Evolutionary conservation across 208 protist genomes (phyloP).

Genomic region (Crithidia expoeki): DNA sequence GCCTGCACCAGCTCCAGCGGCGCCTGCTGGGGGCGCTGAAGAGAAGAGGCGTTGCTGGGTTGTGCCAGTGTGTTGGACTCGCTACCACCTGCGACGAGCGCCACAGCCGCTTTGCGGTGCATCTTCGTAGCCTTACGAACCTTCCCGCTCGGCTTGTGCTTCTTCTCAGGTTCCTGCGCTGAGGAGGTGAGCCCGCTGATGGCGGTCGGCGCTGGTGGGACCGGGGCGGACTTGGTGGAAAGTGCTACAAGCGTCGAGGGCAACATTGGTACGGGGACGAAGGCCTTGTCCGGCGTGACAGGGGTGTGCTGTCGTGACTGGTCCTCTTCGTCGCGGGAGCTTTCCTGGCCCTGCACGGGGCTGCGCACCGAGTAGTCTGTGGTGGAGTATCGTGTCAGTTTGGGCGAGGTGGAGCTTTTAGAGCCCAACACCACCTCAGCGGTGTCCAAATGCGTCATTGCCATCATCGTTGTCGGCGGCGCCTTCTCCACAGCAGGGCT

Average conservation of each 20-base stretch:
- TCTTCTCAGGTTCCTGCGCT: slow-evolving; percentile 16
- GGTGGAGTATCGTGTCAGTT: neutral
- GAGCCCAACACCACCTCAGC: neutral
- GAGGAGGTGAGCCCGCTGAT: neutral
- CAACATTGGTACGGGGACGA: neutral
- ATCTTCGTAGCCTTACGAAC: slow-evolving; percentile 13
- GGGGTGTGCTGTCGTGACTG: neutral
- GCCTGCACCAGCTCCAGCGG: neutral
- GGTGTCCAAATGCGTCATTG: neutral
- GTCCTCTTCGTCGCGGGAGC: neutral
- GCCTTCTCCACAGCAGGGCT: neutral
- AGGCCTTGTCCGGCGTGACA: neutral
- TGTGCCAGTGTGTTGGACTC: slow-evolving; percentile 10
- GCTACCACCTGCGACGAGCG: neutral
- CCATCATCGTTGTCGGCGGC: neutral
- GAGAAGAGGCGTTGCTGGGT: neutral
- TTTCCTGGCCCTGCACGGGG: neutral
- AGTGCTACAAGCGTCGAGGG: neutral
- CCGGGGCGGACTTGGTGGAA: slow-evolving; percentile 1
- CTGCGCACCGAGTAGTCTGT: neutral
- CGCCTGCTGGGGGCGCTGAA: neutral
- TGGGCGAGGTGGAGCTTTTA: neutral
- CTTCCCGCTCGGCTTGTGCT: neutral
- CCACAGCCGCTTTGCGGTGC: slow-evolving; percentile 17
- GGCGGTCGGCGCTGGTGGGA: neutral